These are phyloP conservation scores for Scutellaria barbata DNA, from an alignment of 257 asterid species.

Conservation along the genomic window DNA sequence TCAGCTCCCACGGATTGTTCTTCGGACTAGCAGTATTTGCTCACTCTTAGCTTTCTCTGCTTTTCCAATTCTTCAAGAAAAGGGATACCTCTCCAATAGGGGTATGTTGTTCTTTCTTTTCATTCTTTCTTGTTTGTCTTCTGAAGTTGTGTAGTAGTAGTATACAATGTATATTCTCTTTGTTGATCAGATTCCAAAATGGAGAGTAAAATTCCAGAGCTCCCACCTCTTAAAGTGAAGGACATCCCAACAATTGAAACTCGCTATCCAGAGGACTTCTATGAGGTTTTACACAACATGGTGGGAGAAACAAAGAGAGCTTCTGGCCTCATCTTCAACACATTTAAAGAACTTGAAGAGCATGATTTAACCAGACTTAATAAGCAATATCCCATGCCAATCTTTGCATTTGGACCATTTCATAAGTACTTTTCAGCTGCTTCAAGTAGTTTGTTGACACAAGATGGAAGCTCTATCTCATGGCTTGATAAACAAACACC, in stretches of 20 bases:
- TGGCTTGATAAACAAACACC: constrained; percentile 54
- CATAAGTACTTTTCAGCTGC: constrained; percentile 46
- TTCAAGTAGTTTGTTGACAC: constrained; percentile 43
- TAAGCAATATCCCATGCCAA: constrained; percentile 28
- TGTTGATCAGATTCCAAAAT: constrained; percentile 32
- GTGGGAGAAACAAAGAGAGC: constrained; percentile 36
- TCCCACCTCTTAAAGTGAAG: constrained; percentile 44
- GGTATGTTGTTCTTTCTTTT: constrained; percentile 27
- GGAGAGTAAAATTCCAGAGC: constrained; percentile 38
- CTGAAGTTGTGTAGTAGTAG: too few species aligned
- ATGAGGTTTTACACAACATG: constrained; percentile 14
- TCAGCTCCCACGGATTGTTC: constrained; percentile 47
- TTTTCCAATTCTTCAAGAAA: constrained; percentile 32
- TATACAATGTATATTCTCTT: background rate
- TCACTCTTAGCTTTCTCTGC: constrained; percentile 35
- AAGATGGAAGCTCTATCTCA: constrained; percentile 45
- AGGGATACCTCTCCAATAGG: constrained; percentile 35
- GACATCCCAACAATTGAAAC: constrained; percentile 35
- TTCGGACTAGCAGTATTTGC: constrained; percentile 39
- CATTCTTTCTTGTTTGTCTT: background rate
- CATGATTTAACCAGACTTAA: constrained; percentile 25
- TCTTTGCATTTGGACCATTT: constrained; percentile 45
- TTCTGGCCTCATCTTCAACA: constrained; percentile 39
- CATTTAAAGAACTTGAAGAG: constrained; percentile 44
- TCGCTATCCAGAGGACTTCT: constrained; percentile 4